These are phyloP conservation scores for Solanum hybrid DNA, from an alignment of 305 asterid species.

Conservation along the genomic window DNA sequence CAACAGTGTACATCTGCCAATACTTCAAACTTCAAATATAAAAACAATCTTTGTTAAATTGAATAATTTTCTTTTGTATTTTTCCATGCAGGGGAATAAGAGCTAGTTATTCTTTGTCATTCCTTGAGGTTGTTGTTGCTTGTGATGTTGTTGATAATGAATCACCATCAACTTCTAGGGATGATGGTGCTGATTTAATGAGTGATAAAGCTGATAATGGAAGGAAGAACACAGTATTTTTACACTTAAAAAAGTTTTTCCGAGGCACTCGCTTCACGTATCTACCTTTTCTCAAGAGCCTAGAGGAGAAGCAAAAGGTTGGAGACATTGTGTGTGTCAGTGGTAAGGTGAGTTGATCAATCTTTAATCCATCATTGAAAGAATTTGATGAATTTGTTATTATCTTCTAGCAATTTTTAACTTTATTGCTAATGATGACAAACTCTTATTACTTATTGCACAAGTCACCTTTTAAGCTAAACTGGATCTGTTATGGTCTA, in stretches of 20 bases:
- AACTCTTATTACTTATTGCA: background rate
- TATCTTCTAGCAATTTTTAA: conserved; percentile 1
- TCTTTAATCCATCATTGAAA: background rate
- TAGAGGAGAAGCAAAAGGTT: conserved; percentile 71
- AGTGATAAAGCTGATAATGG: conserved; percentile 28
- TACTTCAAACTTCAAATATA: background rate
- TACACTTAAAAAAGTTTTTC: conserved; percentile 89
- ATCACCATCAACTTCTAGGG: conserved; percentile 16
- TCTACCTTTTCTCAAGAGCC: conserved; percentile 66
- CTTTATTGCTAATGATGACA: background rate
- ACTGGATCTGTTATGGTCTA: background rate
- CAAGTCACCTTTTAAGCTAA: background rate
- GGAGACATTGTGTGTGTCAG: conserved; percentile 87
- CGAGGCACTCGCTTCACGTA: conserved; percentile 88
- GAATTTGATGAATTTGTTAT: background rate
- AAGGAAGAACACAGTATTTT: conserved; percentile 37
- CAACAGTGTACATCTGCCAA: background rate
- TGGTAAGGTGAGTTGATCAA: conserved; percentile 70
- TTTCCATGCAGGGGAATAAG: conserved; percentile 59
- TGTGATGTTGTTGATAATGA: conserved; percentile 56
- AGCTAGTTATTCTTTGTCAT: conserved; percentile 64
- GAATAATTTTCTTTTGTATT: conserved; percentile 1
- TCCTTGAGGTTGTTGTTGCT: conserved; percentile 80
- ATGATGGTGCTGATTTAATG: conserved; percentile 14
- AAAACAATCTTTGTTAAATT: background rate